phyloP scores from a whole-genome alignment of 305 asterid genomes.

The Fraxinus nigra region DNA sequence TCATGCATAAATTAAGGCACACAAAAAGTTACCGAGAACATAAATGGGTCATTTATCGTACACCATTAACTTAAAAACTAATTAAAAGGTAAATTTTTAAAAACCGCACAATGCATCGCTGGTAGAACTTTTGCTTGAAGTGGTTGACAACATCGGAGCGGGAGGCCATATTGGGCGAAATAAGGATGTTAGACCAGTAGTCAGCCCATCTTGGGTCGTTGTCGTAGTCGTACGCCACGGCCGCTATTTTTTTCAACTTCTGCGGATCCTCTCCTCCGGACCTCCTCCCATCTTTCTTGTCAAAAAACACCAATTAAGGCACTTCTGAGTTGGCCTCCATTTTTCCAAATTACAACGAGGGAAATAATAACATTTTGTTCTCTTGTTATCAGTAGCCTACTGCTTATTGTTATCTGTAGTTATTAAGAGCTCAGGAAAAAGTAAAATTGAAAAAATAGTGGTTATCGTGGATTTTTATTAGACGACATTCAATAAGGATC shows the following conservation, averaged over 20 bases:
- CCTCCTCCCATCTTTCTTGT: constrained; percentile 48
- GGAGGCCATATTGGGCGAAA: constrained; percentile 89
- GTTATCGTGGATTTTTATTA: too few species aligned
- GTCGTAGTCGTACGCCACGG: constrained; percentile 83
- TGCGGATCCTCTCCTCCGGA: constrained; percentile 75
- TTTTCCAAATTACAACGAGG: too few species aligned
- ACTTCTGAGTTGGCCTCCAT: background rate
- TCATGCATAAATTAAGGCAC: background rate
- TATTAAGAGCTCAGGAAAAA: too few species aligned
- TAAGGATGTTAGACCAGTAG: constrained; percentile 91
- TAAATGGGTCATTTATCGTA: background rate
- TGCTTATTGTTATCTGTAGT: too few species aligned
- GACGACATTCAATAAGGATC: too few species aligned
- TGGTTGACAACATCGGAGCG: constrained; percentile 76
- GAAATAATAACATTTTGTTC: too few species aligned
- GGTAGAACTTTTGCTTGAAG: constrained; percentile 96
- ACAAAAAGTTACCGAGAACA: background rate
- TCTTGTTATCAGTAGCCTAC: too few species aligned
- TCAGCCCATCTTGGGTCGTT: constrained; percentile 87
- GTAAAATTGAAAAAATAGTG: too few species aligned
- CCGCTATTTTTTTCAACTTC: constrained; percentile 68
- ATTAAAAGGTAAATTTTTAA: background rate
- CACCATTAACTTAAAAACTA: background rate
- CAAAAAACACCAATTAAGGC: background rate
- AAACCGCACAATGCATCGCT: constrained; percentile 65